Conservation (phyloP, 495 filamentous ascomycete genomes). For the Lepidopterella palustris region DNA sequence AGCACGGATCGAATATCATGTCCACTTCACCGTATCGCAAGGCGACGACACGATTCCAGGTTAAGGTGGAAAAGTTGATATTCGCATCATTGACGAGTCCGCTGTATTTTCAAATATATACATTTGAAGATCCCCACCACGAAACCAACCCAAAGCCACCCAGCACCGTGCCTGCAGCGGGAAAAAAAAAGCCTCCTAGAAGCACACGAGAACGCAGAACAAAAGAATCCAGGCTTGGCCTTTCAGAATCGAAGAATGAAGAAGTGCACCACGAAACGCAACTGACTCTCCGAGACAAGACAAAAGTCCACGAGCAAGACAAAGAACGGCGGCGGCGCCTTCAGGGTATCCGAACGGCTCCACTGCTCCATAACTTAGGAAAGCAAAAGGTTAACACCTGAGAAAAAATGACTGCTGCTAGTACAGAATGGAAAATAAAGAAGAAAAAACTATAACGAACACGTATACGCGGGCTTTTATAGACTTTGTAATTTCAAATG, state of each 20-base stretch:
- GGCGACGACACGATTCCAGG: no score
- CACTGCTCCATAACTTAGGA: slow-evolving; percentile 1
- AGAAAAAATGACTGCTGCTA: not conserved
- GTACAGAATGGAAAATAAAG: not conserved
- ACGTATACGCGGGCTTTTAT: not conserved
- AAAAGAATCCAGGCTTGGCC: not conserved
- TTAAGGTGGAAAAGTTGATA: no score
- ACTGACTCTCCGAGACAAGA: not conserved
- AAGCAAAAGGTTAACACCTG: not conserved
- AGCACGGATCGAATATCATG: no score
- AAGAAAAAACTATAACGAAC: not conserved
- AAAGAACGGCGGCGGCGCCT: not conserved
- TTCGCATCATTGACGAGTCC: no score
- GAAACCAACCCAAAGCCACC: not conserved
- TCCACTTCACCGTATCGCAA: no score
- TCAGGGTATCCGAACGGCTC: slow-evolving; percentile 5
- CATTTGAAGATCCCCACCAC: not conserved
- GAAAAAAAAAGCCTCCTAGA: not conserved
- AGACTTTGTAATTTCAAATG: not conserved
- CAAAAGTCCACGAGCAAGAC: not conserved
- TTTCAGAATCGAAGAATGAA: not conserved
- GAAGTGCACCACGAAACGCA: not conserved
- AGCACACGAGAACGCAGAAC: not conserved
- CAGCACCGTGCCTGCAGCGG: not conserved
- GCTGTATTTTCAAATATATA: not conserved